Evolutionary conservation across 331 rosid genomes (phyloP).

Genomic region (Pyracantha coccinea): DNA sequence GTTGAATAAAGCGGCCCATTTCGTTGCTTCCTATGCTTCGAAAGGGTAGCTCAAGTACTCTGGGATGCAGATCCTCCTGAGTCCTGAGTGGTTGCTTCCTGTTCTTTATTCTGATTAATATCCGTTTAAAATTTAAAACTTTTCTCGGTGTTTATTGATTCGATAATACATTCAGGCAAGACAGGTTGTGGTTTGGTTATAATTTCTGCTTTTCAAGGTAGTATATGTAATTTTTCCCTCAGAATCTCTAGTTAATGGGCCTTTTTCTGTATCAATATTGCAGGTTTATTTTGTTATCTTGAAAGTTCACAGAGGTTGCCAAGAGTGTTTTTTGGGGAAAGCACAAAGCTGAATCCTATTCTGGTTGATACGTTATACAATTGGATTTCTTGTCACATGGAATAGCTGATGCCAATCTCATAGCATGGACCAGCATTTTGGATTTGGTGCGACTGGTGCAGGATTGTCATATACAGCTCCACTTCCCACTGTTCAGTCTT

Average conservation of each 20-base stretch:
- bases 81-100: not conserved
- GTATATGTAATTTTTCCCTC: not conserved
- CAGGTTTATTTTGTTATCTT: constrained; percentile 12
- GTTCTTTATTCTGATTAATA: not conserved
- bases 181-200: not conserved
- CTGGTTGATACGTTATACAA: not conserved
- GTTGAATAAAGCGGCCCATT: not conserved
- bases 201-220: not conserved
- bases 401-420: constrained; percentile 36
- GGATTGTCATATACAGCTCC: constrained; percentile 48
- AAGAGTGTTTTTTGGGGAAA: not conserved
- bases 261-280: constrained; percentile 1
- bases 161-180: not conserved
- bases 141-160: not conserved
- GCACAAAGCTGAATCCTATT: constrained; percentile 7
- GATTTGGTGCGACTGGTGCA: constrained; percentile 39
- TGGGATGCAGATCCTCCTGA: not conserved
- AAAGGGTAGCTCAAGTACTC: not conserved
- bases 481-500: constrained; percentile 44
- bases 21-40: not conserved
- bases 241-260: not conserved
- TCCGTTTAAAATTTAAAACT: not conserved
- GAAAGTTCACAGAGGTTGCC: constrained; percentile 2
- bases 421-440: constrained; percentile 69
- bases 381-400: not conserved